Evolutionary conservation across 1,284 basidiomycete genomes (phyloP).

Genomic region (Ganoderma lingzhi): DNA sequence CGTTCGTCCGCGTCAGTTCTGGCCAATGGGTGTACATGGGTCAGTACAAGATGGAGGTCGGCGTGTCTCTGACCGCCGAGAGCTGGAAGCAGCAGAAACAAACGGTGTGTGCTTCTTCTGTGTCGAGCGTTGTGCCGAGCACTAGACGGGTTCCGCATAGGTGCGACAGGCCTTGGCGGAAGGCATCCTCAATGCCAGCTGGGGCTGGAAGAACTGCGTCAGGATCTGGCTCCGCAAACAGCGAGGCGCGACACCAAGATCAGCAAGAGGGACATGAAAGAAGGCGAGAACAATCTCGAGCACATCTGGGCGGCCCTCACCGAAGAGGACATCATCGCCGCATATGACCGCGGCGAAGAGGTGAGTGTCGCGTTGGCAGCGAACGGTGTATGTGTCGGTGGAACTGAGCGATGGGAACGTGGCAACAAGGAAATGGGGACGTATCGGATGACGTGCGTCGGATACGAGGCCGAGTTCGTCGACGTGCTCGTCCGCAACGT

Average conservation of each 20-base stretch:
- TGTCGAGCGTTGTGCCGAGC: no score
- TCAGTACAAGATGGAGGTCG: background rate
- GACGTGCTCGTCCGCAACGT: background rate
- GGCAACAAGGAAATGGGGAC: no score
- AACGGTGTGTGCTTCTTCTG: background rate
- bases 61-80: slow-evolving; percentile 3
- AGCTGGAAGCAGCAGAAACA: slow-evolving; percentile 7
- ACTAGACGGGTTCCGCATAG: background rate
- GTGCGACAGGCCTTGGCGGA: slow-evolving; percentile 9
- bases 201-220: background rate
- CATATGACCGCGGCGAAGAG: slow-evolving; percentile 12
- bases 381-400: background rate
- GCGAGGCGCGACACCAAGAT: slow-evolving; percentile 3
- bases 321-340: background rate
- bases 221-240: slow-evolving; percentile 6
- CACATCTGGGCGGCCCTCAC: background rate
- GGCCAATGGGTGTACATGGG: slow-evolving; percentile 18
- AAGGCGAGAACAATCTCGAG: background rate
- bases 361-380: background rate
- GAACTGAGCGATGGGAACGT: background rate
- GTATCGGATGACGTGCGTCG: slow-evolving; percentile 9
- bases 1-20: slow-evolving; percentile 3
- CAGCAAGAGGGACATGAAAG: background rate
- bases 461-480: slow-evolving; percentile 11
- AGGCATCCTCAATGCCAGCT: background rate